Base-by-base conservation (phyloP, 1,284 basidiomycete genomes). In the Ustilago shanxiensis region DNA sequence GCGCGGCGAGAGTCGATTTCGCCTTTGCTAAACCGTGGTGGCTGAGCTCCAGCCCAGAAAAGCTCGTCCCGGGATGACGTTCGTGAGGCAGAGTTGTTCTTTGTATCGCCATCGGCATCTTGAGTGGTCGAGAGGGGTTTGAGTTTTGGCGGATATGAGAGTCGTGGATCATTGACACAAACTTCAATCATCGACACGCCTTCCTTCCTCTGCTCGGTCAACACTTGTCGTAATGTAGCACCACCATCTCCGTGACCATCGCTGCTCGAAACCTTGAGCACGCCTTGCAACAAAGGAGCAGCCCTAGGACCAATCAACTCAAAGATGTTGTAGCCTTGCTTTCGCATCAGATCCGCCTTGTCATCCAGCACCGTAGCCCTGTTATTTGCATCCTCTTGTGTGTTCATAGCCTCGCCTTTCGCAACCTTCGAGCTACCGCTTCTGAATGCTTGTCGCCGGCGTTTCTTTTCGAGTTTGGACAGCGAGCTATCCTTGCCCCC, bases 241-340 rank as follows among this genome's bases (percentile, higher is more conserved):
- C 33, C 31, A 16, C 52, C 53, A 3, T 39, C 20, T 10, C 49
- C 13, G 7, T 52, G 18, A 2, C 41, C 31, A 3, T 4, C 24
- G 16, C 49, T 50, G 2, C 39, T 35, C 1, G 45, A 31, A 33
- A 62, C 41, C 59, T 64, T 69, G 45, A 86, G 71, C 26, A 86
- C 79, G 28, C 71, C 68, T 16, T 65, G 72, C 20, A 86, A 44
- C 22, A 83, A 41, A 1, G 67, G 22, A 11, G 64, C 72, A 18
- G 80, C 71, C 3, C 66, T 63, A 24, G 79, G 76, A 0, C 84
- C 84, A 13, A 74, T 33, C 0, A 86, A 60, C 49, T 85, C 80
- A 60, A 85, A 86, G 11, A 79, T 61, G 54, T 84, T 85, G 66
- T 66, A 84, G 7, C 82, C 84, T 20, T 80, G 60, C 44, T 62